Conservation (phyloP, 257 asterid genomes). For the Gardenia jasminoides region DNA sequence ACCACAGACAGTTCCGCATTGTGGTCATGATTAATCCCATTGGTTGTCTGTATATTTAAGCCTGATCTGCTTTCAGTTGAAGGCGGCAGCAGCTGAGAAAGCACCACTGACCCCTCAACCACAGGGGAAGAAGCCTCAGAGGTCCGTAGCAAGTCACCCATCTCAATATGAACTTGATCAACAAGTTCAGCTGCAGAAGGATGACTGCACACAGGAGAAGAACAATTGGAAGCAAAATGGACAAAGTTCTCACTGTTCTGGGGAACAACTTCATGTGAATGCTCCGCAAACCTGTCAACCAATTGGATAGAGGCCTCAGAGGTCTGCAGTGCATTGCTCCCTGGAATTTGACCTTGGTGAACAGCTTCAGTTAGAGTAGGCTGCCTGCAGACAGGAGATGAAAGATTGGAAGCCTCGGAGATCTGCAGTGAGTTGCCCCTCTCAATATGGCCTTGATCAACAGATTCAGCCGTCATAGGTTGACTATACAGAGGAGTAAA, state of each 20-base stretch:
- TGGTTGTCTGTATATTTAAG: conserved; percentile 7
- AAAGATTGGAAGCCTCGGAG: neutral
- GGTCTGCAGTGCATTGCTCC: conserved; percentile 19
- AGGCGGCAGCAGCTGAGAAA: conserved; percentile 18
- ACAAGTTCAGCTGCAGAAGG: neutral
- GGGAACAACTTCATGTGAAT: conserved; percentile 12
- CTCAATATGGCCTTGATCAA: neutral
- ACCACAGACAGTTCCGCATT: conserved; percentile 14
- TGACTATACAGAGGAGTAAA: too few species aligned
- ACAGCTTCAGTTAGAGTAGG: too few species aligned
- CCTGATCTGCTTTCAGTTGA: conserved; percentile 9
- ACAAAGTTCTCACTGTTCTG: neutral
- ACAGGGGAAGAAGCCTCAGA: conserved; percentile 32
- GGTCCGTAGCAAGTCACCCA: conserved; percentile 18
- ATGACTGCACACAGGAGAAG: neutral
- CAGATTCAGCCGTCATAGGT: too few species aligned
- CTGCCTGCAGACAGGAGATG: neutral
- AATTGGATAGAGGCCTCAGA: conserved; percentile 31
- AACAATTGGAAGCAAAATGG: neutral
- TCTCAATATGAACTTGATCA: neutral
- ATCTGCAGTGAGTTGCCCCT: conserved; percentile 14
- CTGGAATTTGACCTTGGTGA: neutral
- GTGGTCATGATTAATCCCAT: conserved; percentile 14
- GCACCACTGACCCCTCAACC: conserved; percentile 23
- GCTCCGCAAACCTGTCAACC: conserved; percentile 23